Evolutionary conservation across 768 basidiomycete species (phyloP).

Genomic region (Cubamyces sp.): DNA sequence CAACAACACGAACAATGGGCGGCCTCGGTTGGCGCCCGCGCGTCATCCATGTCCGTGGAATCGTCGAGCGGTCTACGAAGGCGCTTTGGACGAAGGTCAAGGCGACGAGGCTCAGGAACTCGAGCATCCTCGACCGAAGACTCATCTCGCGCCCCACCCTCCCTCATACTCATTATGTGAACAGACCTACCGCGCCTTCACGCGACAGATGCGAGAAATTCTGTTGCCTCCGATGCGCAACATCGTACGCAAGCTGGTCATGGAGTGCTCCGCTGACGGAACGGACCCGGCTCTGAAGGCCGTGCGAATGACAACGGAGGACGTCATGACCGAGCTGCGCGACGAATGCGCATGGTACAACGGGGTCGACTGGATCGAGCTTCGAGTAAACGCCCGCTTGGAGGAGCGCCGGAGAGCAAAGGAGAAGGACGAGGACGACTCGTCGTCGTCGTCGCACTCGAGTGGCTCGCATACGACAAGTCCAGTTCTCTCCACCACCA

Average conservation of each 20-base stretch:
- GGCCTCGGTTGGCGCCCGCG: constrained; percentile 29
- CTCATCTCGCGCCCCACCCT: constrained; percentile 54
- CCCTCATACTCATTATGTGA: constrained; percentile 70
- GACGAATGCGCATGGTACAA: constrained; percentile 73
- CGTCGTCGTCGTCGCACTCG: constrained; percentile 52
- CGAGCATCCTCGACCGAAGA: constrained; percentile 53
- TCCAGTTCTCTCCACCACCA: constrained; percentile 74
- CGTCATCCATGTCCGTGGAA: constrained; percentile 67
- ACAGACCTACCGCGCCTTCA: constrained; percentile 59
- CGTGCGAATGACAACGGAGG: constrained; percentile 60
- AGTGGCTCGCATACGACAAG: constrained; percentile 66
- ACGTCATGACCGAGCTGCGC: constrained; percentile 58
- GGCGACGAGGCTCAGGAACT: constrained; percentile 35
- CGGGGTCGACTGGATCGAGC: constrained; percentile 69
- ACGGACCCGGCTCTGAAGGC: constrained; percentile 59
- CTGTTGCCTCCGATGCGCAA: constrained; percentile 70
- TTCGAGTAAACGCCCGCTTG: constrained; percentile 43
- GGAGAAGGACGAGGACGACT: constrained; percentile 50
- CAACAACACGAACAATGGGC: constrained; percentile 43
- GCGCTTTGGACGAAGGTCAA: constrained; percentile 32
- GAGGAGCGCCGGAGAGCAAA: constrained; percentile 25
- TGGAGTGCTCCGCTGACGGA: constrained; percentile 57
- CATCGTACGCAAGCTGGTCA: constrained; percentile 64
- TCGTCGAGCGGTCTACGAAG: constrained; percentile 30
- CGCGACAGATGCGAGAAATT: constrained; percentile 61